A percentile compares a stretch with the other conserved stretches of the same genome.
Evolutionary conservation across 1,284 basidiomycete species (phyloP).

Genomic region (Papiliotrema flavescens): DNA sequence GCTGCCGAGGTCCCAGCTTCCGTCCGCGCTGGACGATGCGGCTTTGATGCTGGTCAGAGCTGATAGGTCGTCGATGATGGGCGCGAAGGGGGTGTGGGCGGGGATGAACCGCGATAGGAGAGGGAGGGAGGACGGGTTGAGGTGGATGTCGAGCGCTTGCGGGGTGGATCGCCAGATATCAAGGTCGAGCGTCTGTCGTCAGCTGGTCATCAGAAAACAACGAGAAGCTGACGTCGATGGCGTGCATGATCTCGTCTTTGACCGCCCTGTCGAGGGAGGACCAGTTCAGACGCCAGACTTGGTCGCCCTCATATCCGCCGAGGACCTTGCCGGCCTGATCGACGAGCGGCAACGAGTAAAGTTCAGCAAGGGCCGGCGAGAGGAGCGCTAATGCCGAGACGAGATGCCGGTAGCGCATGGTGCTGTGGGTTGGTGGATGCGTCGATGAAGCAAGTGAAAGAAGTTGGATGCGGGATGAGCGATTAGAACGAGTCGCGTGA

Average conservation of each 20-base stretch:
- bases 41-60: background rate
- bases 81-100: slow-evolving; percentile 2
- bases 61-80: slow-evolving; percentile 32
- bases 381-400: no score
- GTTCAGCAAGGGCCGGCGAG: background rate
- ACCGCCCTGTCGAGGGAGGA: background rate
- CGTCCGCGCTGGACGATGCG: slow-evolving; percentile 1
- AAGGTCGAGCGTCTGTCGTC: slow-evolving; percentile 30
- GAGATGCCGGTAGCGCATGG: no score
- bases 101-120: slow-evolving; percentile 8
- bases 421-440: no score
- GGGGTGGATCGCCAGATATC: slow-evolving; percentile 44
- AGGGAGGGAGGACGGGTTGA: slow-evolving; percentile 15
- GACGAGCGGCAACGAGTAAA: background rate
- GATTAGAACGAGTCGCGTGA: no score
- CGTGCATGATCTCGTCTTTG: slow-evolving; percentile 12
- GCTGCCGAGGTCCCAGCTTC: slow-evolving; percentile 29
- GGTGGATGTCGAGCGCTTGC: slow-evolving; percentile 30
- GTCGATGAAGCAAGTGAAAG: no score
- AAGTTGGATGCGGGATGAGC: no score
- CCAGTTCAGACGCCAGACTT: slow-evolving; percentile 36
- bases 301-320: slow-evolving; percentile 15
- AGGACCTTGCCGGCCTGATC: background rate
- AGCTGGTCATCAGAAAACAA: background rate
- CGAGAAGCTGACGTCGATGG: slow-evolving; percentile 22